phyloP scores from a whole-genome alignment of 106 monocot genomes.

The Acorus gramineus region DNA sequence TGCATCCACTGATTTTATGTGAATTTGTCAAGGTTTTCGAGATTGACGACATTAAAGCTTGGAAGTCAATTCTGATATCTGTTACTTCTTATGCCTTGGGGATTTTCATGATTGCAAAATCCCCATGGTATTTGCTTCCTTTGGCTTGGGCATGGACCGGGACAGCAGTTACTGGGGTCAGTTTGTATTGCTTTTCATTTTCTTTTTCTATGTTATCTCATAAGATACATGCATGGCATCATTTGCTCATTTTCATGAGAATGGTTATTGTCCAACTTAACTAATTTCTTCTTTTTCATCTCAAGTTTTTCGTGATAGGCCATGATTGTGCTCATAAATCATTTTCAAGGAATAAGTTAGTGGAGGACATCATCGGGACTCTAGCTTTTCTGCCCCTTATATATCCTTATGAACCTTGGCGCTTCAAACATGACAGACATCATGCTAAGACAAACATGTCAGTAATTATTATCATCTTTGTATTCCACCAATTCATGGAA shows the following conservation, averaged over 20 bases:
- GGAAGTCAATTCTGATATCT: conserved; percentile 85
- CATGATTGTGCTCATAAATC: conserved; percentile 98
- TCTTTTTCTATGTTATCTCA: neutral
- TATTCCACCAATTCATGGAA: neutral
- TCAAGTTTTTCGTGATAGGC: conserved; percentile 97
- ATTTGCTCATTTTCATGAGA: neutral
- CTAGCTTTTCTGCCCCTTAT: conserved; percentile 91
- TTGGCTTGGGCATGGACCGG: conserved; percentile 98
- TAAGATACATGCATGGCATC: neutral
- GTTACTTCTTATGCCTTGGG: conserved; percentile 72
- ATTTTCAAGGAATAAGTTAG: conserved; percentile 90
- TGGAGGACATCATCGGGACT: conserved; percentile 92
- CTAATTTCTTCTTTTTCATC: conserved; percentile 5
- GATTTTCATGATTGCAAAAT: conserved; percentile 54
- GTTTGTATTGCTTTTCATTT: conserved; percentile 12
- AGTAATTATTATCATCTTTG: conserved; percentile 8
- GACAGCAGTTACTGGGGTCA: conserved; percentile 86
- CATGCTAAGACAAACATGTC: conserved; percentile 99
- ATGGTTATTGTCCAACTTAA: neutral
- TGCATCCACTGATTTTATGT: too few species aligned
- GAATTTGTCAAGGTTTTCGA: conserved; percentile 59
- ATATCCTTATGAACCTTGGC: conserved; percentile 98
- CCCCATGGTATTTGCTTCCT: conserved; percentile 89
- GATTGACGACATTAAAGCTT: conserved; percentile 87
- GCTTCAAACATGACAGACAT: conserved; percentile 92